Percentiles rank a stretch among this genome's conserved stretches.
phyloP scores from a whole-genome alignment of 257 asterid genomes.

The Prunella vulgaris region DNA sequence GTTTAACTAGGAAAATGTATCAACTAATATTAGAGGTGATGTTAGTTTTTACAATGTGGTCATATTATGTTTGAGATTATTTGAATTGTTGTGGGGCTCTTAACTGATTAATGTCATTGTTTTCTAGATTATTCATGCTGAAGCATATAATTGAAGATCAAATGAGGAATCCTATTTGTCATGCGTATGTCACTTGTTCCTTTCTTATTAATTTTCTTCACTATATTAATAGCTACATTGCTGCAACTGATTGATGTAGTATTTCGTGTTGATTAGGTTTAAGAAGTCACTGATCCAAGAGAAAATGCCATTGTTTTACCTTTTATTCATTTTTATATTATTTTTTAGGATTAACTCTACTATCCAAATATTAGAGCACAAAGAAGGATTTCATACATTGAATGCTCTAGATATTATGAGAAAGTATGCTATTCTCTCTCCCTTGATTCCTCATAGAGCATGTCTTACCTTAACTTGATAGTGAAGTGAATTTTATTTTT shows the following conservation, averaged over 20 bases:
- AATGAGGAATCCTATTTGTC: slow-evolving; percentile 98
- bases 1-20: too few relatives aligned
- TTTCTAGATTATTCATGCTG: slow-evolving; percentile 83
- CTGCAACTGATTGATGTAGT: neutral
- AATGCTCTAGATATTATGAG: slow-evolving; percentile 79
- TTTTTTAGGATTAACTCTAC: slow-evolving; percentile 73
- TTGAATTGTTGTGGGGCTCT: neutral
- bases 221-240: neutral
- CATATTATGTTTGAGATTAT: slow-evolving; percentile 10
- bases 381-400: slow-evolving; percentile 74
- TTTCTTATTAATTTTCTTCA: neutral
- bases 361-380: slow-evolving; percentile 71
- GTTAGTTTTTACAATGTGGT: neutral
- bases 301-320: neutral
- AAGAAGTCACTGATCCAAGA: neutral
- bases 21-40: too few relatives aligned
- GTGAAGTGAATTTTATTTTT: slow-evolving; percentile 15
- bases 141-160: slow-evolving; percentile 83
- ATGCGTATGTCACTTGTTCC: slow-evolving; percentile 48
- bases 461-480: neutral
- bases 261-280: neutral
- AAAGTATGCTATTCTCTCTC: slow-evolving; percentile 40
- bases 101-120: slow-evolving; percentile 9
- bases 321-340: slow-evolving; percentile 1
- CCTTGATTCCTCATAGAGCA: neutral